Evolutionary conservation across 768 basidiomycete genomes (phyloP), one percentile per base, ranked within the genome.

Genomic region (Termitomyces titanicus): DNA sequence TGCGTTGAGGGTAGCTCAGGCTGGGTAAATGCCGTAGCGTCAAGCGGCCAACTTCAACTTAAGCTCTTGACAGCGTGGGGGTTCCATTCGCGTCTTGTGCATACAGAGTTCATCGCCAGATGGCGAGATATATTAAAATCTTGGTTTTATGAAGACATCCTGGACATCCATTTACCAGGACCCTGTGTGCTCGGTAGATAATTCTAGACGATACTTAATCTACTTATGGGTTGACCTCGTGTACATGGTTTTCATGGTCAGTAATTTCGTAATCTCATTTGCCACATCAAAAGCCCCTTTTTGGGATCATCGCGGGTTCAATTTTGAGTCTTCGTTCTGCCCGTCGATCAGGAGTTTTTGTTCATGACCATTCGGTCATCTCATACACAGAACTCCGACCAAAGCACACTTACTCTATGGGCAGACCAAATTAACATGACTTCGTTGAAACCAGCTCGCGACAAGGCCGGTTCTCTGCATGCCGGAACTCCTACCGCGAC

Each of bases 401-500:
- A 57, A 38, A 59, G 24, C 18, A 52, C 52, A n/a, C 49, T 61
- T 47, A 52, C 53, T 50, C 56, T 20, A 64, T 64, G 62, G 61
- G 51, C 55, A 24, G 56, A 57, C 29, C 59, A 63, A 44, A 51
- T 63, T 22, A 34, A 57, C 27, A 61, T 55, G 45, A 29, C 60
- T 33, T 53, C 57, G 20, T 31, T 49, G 22, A 58, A 53, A 42
- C 47, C 48, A 54, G 45, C 46, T 35, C 46, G 43, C 55, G 44
- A 56, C 42, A 56, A 61, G 45, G 53, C 47, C 24, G 57, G 18
- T 53, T 44, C 62, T 46, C 53, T 51, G 24, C 59, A 52, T 22
- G 20, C 47, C 34, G 56, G 57, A 43, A 62, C 69, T 18, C 67
- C 69, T 37, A 65, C 64, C 3, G 65, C 66, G 13, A 56, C 65